Percentiles rank a stretch among this genome's conserved stretches.
Conservation (phyloP, 139 green algal genomes). For the Yamagishiella unicocca region DNA sequence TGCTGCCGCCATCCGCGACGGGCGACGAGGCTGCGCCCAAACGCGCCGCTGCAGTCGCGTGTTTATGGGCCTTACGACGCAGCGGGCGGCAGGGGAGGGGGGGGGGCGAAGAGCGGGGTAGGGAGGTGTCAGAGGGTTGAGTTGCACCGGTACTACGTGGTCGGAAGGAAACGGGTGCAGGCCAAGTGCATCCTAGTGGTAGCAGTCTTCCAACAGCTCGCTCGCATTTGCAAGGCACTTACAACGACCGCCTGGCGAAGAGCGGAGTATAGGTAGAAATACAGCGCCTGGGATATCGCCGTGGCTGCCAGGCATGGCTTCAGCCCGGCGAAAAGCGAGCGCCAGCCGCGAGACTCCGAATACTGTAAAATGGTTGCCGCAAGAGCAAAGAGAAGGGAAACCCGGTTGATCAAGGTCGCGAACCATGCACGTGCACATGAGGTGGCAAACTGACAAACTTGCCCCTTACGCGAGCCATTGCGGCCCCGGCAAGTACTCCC, state of each 20-base stretch:
- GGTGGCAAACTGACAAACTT: constrained; percentile 9
- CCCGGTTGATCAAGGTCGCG: too few species aligned
- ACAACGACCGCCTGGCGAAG: constrained; percentile 63
- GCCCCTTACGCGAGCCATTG: too few species aligned
- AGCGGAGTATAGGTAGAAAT: constrained; percentile 89
- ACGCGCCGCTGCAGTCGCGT: neutral
- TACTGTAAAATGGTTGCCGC: too few species aligned
- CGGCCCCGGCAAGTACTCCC: too few species aligned
- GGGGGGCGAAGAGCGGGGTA: neutral
- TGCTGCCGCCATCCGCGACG: neutral
- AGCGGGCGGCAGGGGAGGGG: neutral
- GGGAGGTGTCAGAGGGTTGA: neutral
- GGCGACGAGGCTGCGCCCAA: neutral
- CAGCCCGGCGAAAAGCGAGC: constrained; percentile 77
- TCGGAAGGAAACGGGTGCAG: too few species aligned
- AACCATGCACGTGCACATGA: neutral
- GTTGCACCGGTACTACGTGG: too few species aligned
- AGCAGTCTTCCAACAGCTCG: too few species aligned
- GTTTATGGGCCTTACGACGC: constrained; percentile 17
- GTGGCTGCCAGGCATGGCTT: constrained; percentile 81
- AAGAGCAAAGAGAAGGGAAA: too few species aligned
- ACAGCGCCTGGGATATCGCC: constrained; percentile 84
- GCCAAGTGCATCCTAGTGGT: too few species aligned
- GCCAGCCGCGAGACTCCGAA: constrained; percentile 55
- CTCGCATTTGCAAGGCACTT: too few species aligned